Percentiles rank a stretch among this genome's conserved stretches.
These are phyloP conservation scores for Melaleuca alternifolia DNA, from an alignment of 345 rosid species.

Conservation along the genomic window DNA sequence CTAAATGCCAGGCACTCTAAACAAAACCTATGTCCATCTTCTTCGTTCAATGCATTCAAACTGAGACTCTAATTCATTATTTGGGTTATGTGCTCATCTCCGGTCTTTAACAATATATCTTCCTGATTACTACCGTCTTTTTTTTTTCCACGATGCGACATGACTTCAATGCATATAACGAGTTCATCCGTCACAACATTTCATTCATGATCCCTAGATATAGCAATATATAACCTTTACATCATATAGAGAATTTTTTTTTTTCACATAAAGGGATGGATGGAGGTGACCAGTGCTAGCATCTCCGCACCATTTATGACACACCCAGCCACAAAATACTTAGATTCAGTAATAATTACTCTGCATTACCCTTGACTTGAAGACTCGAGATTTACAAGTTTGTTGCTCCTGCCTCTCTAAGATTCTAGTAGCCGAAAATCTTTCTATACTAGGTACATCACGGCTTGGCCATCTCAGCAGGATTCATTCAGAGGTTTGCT, in stretches of 20 bases:
- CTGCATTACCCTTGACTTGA: fast-evolving
- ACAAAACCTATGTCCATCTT: neutral
- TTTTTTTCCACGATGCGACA: neutral
- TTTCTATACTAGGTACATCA: fast-evolving
- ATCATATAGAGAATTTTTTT: neutral
- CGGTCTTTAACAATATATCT: neutral
- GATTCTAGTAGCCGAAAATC: neutral
- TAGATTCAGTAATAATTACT: neutral
- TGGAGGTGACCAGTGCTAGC: neutral
- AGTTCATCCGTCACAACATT: neutral
- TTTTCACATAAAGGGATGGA: neutral
- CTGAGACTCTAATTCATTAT: neutral
- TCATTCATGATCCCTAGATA: neutral
- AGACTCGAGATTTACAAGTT: neutral
- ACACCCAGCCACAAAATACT: neutral
- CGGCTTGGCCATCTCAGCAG: neutral
- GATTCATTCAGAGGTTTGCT: neutral
- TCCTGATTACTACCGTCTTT: neutral
- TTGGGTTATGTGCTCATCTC: neutral
- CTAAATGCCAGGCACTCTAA: neutral
- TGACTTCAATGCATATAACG: neutral
- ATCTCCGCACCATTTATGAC: neutral
- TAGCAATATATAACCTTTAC: neutral
- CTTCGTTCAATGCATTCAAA: neutral
- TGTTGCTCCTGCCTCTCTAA: neutral